These are phyloP conservation scores for Backusella macrospora DNA, from an alignment of 192 early-diverging fungal genomes.

Conservation along the genomic window DNA sequence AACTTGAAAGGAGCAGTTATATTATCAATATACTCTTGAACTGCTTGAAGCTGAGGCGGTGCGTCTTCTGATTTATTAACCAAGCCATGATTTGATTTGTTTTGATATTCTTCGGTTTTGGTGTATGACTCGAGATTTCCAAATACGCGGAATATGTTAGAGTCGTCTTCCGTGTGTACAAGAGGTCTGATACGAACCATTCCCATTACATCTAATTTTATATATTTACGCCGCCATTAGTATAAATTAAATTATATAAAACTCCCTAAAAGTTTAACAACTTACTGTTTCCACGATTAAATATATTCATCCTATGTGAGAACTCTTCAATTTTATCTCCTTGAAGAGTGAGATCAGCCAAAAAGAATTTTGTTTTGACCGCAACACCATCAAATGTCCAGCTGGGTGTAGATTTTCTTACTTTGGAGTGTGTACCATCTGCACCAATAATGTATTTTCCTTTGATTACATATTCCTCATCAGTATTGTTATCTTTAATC, in stretches of 20 bases:
- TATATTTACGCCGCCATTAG: not conserved
- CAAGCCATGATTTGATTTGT: not conserved
- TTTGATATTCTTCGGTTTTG: not conserved
- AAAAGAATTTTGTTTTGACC: slow-evolving; percentile 7
- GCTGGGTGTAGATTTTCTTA: slow-evolving; percentile 26
- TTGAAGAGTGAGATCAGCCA: slow-evolving; percentile 33
- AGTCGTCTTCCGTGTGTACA: not conserved
- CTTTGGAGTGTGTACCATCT: slow-evolving; percentile 37
- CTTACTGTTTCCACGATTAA: not conserved
- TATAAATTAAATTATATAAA: not conserved
- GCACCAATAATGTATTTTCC: slow-evolving; percentile 36
- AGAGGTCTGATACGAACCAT: not conserved
- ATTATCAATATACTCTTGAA: slow-evolving; percentile 10
- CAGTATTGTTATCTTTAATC: slow-evolving; percentile 1
- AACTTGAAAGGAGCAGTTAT: slow-evolving; percentile 15
- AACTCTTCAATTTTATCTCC: slow-evolving; percentile 15
- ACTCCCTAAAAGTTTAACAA: not conserved
- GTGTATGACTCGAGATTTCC: not conserved
- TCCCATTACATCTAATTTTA: not conserved
- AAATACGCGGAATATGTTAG: slow-evolving; percentile 1
- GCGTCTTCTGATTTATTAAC: not conserved
- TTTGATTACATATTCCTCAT: not conserved
- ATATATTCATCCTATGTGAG: not conserved
- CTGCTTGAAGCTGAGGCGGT: not conserved
- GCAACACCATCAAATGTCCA: slow-evolving; percentile 38